phyloP scores from a whole-genome alignment of 257 asterid species.

The Fraxinus pennsylvanica region DNA sequence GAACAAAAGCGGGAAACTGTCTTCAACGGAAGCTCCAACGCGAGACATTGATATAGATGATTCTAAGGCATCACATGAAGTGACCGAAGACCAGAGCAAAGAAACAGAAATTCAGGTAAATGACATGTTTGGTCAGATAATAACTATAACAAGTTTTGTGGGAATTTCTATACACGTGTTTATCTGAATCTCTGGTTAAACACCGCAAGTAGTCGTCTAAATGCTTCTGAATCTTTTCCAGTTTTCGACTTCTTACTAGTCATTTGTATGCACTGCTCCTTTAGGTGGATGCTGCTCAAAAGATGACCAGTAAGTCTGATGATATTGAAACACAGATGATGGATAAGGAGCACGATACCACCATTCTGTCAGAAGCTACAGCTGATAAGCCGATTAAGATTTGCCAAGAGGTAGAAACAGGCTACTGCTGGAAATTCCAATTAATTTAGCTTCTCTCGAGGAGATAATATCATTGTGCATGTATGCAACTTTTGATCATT shows the following conservation, averaged over 20 bases:
- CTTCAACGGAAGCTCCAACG: slow-evolving; percentile 7
- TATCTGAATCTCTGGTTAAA: background rate
- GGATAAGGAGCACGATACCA: background rate
- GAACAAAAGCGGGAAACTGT: slow-evolving; percentile 20
- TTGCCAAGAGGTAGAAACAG: background rate
- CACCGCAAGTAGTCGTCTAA: background rate
- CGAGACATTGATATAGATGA: slow-evolving; percentile 11
- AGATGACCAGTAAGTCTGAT: background rate
- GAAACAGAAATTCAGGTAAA: slow-evolving; percentile 16
- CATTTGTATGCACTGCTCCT: background rate
- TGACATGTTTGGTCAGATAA: slow-evolving; percentile 8
- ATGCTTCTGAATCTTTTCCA: background rate
- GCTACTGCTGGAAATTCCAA: background rate
- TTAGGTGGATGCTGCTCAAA: slow-evolving; percentile 1
- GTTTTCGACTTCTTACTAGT: background rate
- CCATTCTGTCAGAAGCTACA: background rate
- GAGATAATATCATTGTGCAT: background rate
- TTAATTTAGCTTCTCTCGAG: slow-evolving; percentile 7
- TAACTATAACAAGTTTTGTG: background rate
- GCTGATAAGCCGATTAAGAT: background rate
- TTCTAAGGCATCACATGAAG: slow-evolving; percentile 10
- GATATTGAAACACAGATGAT: background rate
- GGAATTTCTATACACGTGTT: background rate
- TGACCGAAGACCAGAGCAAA: slow-evolving; percentile 15
- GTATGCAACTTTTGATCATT: background rate